A percentile compares a stretch with the other conserved stretches of the same genome.
phyloP scores from a whole-genome alignment of 2,329 filamentous ascomycete genomes.

The Mycosphaerella sp. region DNA sequence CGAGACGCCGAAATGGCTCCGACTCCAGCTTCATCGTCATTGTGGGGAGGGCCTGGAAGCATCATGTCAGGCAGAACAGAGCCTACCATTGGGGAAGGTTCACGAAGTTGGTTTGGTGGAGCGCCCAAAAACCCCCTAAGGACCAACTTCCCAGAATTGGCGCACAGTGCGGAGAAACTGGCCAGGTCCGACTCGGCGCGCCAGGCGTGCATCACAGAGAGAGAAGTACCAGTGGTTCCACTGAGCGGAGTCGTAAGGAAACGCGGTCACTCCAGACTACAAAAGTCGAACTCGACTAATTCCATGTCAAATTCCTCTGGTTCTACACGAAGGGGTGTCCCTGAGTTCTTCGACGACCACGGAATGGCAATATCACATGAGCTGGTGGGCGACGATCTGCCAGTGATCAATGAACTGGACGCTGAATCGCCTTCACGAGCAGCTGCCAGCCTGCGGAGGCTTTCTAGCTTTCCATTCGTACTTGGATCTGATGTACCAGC shows the following conservation, averaged over 20 bases:
- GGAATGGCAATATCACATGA: background rate
- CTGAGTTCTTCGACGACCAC: background rate
- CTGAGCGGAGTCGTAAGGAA: background rate
- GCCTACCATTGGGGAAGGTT: background rate
- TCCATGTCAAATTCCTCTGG: too few relatives aligned
- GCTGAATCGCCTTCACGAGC: slow-evolving; percentile 4
- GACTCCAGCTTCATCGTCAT: background rate
- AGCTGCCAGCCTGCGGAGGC: background rate
- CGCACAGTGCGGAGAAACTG: slow-evolving; percentile 9
- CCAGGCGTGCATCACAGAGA: background rate
- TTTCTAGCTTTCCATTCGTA: slow-evolving; percentile 9
- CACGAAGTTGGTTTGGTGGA: slow-evolving; percentile 7
- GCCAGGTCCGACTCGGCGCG: background rate
- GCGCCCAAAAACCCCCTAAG: background rate
- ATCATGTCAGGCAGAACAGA: slow-evolving; percentile 6
- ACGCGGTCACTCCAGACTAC: slow-evolving; percentile 3
- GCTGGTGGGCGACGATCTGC: slow-evolving; percentile 7
- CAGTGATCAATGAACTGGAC: slow-evolving; percentile 10
- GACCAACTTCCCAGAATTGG: slow-evolving; percentile 5
- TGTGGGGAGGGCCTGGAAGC: background rate
- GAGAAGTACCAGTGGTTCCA: background rate
- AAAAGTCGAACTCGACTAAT: slow-evolving; percentile 6
- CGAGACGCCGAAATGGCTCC: slow-evolving; percentile 9
- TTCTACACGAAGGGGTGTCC: slow-evolving; percentile 1
- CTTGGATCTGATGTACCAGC: background rate